Conservation (phyloP, 2,329 filamentous ascomycete genomes). For the Xylariomycetidae sp. region DNA sequence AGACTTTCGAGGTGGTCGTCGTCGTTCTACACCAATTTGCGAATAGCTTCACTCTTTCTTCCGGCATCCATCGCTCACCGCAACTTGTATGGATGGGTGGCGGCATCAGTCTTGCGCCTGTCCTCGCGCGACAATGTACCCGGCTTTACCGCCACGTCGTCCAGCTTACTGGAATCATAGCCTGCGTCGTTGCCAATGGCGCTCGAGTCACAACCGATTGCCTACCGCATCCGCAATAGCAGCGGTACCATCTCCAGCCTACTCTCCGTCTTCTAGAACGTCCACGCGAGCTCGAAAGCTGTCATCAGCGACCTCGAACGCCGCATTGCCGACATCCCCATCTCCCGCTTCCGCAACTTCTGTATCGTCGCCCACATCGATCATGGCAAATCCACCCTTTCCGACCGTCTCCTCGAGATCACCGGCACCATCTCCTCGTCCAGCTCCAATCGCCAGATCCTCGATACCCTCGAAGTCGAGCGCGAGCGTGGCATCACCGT, state of each 20-base stretch:
- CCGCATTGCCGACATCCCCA: slow-evolving; percentile 69
- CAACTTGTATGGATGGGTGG: slow-evolving; percentile 28
- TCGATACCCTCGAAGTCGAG: slow-evolving; percentile 97
- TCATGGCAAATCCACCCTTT: slow-evolving; percentile 96
- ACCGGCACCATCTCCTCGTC: slow-evolving; percentile 89
- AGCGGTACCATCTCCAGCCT: not conserved
- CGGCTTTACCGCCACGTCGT: slow-evolving; percentile 4
- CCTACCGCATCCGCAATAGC: not conserved
- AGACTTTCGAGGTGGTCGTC: too few relatives aligned
- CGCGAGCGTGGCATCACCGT: slow-evolving; percentile 95
- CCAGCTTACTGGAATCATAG: not conserved
- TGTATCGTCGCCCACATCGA: slow-evolving; percentile 99
- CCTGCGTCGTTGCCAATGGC: slow-evolving; percentile 1
- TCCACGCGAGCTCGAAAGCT: slow-evolving; percentile 13
- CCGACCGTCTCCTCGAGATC: slow-evolving; percentile 85
- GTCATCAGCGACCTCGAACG: slow-evolving; percentile 40
- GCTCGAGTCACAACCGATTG: not conserved
- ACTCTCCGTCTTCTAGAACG: not conserved
- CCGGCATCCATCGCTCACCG: too few relatives aligned
- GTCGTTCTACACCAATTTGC: too few relatives aligned
- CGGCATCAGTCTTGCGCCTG: slow-evolving; percentile 19
- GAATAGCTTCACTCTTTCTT: too few relatives aligned
- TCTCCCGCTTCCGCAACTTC: slow-evolving; percentile 85
- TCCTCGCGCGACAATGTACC: slow-evolving; percentile 26
- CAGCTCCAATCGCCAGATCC: slow-evolving; percentile 81